Percentiles rank a stretch among this genome's conserved stretches.
Evolutionary conservation across 2,329 filamentous ascomycete species (phyloP).

Genomic region (Penicillium sp.): DNA sequence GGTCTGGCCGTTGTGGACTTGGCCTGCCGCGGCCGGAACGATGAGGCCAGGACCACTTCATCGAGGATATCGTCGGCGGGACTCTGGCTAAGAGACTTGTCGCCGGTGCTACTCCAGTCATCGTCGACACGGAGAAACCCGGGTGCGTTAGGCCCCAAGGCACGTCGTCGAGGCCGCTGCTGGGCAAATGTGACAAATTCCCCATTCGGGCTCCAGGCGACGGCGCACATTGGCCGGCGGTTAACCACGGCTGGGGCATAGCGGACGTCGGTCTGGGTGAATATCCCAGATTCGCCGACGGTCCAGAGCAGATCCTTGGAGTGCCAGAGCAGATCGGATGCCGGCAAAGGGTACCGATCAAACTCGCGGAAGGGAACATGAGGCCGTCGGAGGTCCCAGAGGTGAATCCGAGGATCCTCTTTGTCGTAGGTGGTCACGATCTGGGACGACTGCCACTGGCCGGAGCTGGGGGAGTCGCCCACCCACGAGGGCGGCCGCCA

Average conservation of each 20-base stretch:
- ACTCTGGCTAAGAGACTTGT: constrained; percentile 52
- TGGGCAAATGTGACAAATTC: constrained; percentile 59
- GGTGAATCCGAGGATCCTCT: constrained; percentile 61
- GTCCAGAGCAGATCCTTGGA: constrained; percentile 67
- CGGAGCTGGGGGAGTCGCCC: constrained; percentile 52
- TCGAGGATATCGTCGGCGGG: constrained; percentile 60
- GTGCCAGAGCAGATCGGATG: constrained; percentile 64
- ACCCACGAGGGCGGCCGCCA: constrained; percentile 64
- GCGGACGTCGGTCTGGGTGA: constrained; percentile 64
- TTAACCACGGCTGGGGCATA: constrained; percentile 61
- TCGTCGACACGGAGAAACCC: constrained; percentile 44
- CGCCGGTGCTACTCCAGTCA: constrained; percentile 49
- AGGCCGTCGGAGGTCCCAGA: constrained; percentile 66
- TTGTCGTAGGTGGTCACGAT: constrained; percentile 64
- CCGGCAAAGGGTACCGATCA: constrained; percentile 55
- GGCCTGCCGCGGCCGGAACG: constrained; percentile 49
- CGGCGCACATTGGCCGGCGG: constrained; percentile 57
- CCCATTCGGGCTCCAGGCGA: constrained; percentile 60
- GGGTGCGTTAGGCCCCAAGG: constrained; percentile 41
- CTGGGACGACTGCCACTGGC: constrained; percentile 62
- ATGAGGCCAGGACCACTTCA: constrained; percentile 55
- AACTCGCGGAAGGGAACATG: constrained; percentile 64
- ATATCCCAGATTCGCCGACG: constrained; percentile 61
- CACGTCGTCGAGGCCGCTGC: constrained; percentile 49
- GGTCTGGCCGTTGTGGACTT: constrained; percentile 50